A percentile compares a stretch with the other conserved stretches of the same genome.
These are phyloP conservation scores for Cutaneotrichosporon spelunceum DNA, from an alignment of 1,284 basidiomycete species.

Conservation along the genomic window DNA sequence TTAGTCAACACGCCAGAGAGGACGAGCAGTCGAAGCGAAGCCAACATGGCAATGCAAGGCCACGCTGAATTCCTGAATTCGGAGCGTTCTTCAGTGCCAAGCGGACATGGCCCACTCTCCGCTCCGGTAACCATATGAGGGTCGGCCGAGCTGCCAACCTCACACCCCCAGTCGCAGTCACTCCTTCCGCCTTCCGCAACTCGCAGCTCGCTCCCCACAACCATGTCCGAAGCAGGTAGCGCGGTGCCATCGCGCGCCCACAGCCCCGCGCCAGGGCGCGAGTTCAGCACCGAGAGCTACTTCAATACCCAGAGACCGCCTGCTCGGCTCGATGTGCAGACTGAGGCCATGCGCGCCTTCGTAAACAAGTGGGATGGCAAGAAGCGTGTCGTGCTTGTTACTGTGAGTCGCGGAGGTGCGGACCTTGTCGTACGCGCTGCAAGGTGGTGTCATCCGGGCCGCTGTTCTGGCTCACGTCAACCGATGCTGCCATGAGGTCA, in stretches of 20 bases:
- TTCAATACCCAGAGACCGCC: slow-evolving; percentile 80
- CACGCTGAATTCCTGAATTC: no score
- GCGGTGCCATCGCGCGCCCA: background rate
- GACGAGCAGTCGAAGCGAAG: no score
- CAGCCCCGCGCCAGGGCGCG: slow-evolving; percentile 11
- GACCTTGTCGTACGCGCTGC: no score
- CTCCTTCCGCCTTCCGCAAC: background rate
- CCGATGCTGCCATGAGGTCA: no score
- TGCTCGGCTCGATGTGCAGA: slow-evolving; percentile 63
- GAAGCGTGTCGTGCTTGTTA: slow-evolving; percentile 84
- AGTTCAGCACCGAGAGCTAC: slow-evolving; percentile 79
- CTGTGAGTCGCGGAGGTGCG: slow-evolving; percentile 71
- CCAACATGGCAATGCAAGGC: no score
- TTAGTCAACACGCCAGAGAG: no score
- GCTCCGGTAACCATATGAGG: no score
- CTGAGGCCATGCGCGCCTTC: slow-evolving; percentile 64
- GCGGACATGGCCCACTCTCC: no score
- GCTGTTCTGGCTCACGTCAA: no score
- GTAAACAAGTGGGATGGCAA: slow-evolving; percentile 63
- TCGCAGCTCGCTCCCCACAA: background rate
- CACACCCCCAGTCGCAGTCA: background rate
- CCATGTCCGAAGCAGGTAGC: slow-evolving; percentile 9
- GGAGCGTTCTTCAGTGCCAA: background rate
- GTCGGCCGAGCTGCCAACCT: no score
- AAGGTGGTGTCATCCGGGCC: no score